Conservation (phyloP, 306 rosid species). For the Dryas octopetala region DNA sequence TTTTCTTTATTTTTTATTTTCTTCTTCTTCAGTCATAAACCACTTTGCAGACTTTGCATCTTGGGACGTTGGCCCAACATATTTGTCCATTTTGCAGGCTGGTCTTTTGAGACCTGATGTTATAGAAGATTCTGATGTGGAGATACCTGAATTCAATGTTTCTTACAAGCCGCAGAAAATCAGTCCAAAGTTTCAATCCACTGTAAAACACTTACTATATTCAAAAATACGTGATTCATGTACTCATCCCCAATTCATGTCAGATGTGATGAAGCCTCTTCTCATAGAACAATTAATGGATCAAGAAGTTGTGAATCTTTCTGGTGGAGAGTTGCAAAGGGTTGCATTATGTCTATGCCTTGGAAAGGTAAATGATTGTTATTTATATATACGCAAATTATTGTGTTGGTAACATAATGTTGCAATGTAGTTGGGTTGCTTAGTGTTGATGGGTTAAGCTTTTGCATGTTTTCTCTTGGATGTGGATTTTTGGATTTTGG, state of each 20-base stretch:
- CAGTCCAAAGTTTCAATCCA: constrained; percentile 78
- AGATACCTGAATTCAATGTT: constrained; percentile 93
- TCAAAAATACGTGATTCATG: constrained; percentile 80
- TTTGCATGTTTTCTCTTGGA: not conserved
- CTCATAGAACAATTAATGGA: constrained; percentile 98
- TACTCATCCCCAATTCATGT: constrained; percentile 87
- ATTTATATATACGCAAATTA: not conserved
- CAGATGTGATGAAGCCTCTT: constrained; percentile 99
- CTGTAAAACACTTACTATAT: constrained; percentile 83
- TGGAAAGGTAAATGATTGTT: constrained; percentile 68
- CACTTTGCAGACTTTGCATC: not conserved
- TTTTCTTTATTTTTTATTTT: constrained; percentile 7
- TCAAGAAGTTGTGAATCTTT: constrained; percentile 92
- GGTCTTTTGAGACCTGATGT: constrained; percentile 90
- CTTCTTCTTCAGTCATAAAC: constrained; percentile 9
- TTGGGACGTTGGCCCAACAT: constrained; percentile 1
- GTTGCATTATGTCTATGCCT: constrained; percentile 95
- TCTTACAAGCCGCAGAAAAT: constrained; percentile 99
- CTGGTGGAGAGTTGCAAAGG: constrained; percentile 99
- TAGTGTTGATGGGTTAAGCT: not conserved
- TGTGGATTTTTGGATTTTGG: not conserved
- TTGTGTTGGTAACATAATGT: not conserved
- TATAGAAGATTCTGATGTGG: constrained; percentile 66
- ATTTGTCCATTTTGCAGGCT: constrained; percentile 56
- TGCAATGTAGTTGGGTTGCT: not conserved